Conservation (phyloP, 1,139 yeast genomes). For the Yamadazyma conglobata region DNA sequence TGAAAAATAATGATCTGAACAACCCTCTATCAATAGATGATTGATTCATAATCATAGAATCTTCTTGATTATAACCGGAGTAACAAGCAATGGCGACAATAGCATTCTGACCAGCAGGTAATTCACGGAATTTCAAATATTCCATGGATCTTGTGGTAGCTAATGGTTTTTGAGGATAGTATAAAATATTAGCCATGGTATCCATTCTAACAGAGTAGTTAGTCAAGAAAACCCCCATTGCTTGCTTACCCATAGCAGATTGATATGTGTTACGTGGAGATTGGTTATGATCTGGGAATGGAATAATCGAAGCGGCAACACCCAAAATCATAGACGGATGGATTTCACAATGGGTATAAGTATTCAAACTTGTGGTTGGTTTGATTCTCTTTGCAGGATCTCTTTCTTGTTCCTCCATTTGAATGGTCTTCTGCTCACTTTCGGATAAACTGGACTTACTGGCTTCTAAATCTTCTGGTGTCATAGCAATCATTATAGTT, state of each 20-base stretch:
- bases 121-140: constrained; percentile 90
- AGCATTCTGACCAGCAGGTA: constrained; percentile 99
- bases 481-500: constrained; percentile 97
- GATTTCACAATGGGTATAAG: constrained; percentile 98
- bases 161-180: constrained; percentile 98
- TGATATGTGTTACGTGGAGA: constrained; percentile 99
- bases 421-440: constrained; percentile 39
- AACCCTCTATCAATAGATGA: constrained; percentile 95
- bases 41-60: constrained; percentile 99
- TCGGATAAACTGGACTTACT: constrained; percentile 50
- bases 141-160: constrained; percentile 99
- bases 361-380: constrained; percentile 62
- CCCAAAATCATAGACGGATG: constrained; percentile 99
- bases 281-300: constrained; percentile 99
- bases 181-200: constrained; percentile 96
- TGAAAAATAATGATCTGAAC: constrained; percentile 90
- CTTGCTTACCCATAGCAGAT: constrained; percentile 99
- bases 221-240: constrained; percentile 99
- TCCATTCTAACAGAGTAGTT: constrained; percentile 98
- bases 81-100: constrained; percentile 97
- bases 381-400: constrained; percentile 90
- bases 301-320: constrained; percentile 97
- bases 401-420: constrained; percentile 46
- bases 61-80: constrained; percentile 99
- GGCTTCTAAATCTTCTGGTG: constrained; percentile 91